Evolutionary conservation across 176 grass and related monocot species (phyloP), one percentile per base, ranked within the genome.

Genomic region (Ananas comosus): DNA sequence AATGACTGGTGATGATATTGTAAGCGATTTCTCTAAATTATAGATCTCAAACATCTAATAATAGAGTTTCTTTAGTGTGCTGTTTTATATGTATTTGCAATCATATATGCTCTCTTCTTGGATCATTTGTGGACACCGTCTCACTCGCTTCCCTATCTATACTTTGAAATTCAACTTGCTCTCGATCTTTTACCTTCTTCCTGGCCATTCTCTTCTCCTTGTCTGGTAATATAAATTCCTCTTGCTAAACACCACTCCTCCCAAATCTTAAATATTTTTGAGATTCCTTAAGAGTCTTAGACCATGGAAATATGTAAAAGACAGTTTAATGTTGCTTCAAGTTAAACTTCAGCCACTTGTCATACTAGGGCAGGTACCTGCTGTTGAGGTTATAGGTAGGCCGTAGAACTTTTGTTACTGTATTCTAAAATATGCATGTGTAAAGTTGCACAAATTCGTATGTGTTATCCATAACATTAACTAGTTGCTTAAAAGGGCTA

Each of bases 1-100:
- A 49, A 83, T 97, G 93, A 80, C 64, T 54, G 71, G 59, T 77
- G 51, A 17, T 67, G 93, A 97, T 17, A 92, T 97, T 50, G 93
- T 97, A 91, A 89, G 83, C 29, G 72, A 57, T 59, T 71, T 67
- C 23, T 72, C 11, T 70, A 52, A 27, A 54, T 74, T 42, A 49
- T 29, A 22, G 12, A 54, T 12, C 56, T 61, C 16, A 16, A 61
- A 61, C 17, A 18, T 18, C 17, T 19, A 61, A 42, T 61, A 73
- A 25, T 65, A 50, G 49, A 66, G 3, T 12, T 67, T 49, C 25
- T 19, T 12, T 49, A n/a, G 28, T 67, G 24, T 67, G 16, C 4
- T 67, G 27, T 10, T 13, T 33, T 33, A 67, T 67, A 33, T 61
- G 2, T 61, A 7, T 61, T 61, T 61, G 56, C 56, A 61, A 61